These are phyloP conservation scores for Phascolomyces articulosus DNA, from an alignment of 371 early-diverging fungal genomes.

Conservation along the genomic window DNA sequence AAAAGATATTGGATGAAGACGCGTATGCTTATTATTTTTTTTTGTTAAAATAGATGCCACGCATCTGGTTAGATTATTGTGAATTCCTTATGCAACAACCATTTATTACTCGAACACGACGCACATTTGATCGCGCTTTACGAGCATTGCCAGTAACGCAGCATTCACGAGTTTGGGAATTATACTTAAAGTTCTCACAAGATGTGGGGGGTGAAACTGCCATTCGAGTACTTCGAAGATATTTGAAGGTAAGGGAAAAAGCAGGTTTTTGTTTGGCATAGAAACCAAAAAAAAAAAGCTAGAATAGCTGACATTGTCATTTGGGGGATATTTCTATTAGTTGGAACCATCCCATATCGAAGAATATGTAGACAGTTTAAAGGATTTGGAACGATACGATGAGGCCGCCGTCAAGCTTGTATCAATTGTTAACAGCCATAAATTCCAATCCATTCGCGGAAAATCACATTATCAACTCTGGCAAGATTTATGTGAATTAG, in stretches of 20 bases:
- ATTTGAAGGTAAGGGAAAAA: constrained; percentile 84
- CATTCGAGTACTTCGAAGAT: constrained; percentile 79
- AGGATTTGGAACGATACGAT: constrained; percentile 72
- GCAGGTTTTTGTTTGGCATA: no score
- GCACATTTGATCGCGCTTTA: constrained; percentile 90
- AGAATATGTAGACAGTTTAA: constrained; percentile 74
- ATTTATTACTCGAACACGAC: constrained; percentile 74
- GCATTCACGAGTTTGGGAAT: constrained; percentile 87
- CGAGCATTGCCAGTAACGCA: constrained; percentile 93
- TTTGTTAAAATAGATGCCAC: constrained; percentile 66
- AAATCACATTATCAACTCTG: constrained; percentile 86
- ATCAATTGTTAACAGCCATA: constrained; percentile 69
- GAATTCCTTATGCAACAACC: constrained; percentile 75
- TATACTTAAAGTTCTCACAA: constrained; percentile 83
- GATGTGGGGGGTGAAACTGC: constrained; percentile 84
- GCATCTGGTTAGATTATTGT: constrained; percentile 82
- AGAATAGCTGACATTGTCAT: no score
- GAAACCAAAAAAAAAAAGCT: not conserved
- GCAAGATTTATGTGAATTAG: constrained; percentile 85
- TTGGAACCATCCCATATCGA: constrained; percentile 75
- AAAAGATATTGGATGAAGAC: not conserved
- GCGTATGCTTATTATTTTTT: no score
- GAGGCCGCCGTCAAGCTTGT: constrained; percentile 86
- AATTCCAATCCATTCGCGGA: constrained; percentile 71
- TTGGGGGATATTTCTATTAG: constrained; percentile 33